Evolutionary conservation across 2,329 filamentous ascomycete species (phyloP).

Genomic region (Chaetothyriales sp.): DNA sequence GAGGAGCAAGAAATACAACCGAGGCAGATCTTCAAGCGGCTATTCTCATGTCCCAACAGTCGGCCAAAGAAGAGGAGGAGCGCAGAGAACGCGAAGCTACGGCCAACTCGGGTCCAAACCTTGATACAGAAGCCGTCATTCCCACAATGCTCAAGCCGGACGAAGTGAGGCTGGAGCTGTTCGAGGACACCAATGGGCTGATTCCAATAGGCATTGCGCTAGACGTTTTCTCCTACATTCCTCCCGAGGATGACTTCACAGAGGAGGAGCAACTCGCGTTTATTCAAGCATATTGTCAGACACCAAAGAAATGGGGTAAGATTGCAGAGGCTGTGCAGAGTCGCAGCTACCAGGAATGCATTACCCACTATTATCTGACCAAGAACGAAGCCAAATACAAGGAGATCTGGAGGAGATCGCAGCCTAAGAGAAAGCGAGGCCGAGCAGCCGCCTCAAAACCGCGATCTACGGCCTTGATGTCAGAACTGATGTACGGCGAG

Average conservation of each 20-base stretch:
- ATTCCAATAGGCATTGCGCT: conserved; percentile 26
- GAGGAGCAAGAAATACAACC: conserved; percentile 34
- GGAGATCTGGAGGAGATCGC: conserved; percentile 32
- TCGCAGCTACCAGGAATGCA: conserved; percentile 34
- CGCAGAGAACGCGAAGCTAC: conserved; percentile 28
- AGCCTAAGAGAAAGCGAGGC: conserved; percentile 26
- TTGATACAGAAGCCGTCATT: conserved; percentile 31
- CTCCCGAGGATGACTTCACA: conserved; percentile 33
- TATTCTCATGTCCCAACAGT: conserved; percentile 33
- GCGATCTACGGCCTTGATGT: conserved; percentile 35
- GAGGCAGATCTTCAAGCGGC: conserved; percentile 36
- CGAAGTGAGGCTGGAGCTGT: conserved; percentile 26
- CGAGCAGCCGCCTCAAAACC: conserved; percentile 23
- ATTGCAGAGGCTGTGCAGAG: conserved; percentile 33
- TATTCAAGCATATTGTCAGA: conserved; percentile 32
- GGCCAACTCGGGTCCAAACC: conserved; percentile 30
- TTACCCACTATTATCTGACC: conserved; percentile 36
- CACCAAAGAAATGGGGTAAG: conserved; percentile 37
- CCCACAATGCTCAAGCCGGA: conserved; percentile 32
- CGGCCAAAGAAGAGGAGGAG: conserved; percentile 33
- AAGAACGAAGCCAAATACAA: conserved; percentile 37
- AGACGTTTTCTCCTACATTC: conserved; percentile 30
- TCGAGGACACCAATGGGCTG: conserved; percentile 33
- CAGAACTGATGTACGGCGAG: conserved; percentile 32
- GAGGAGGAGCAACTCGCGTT: conserved; percentile 32